Base-by-base conservation (phyloP, 2,329 filamentous ascomycete species). In the Pyrenochaeta sp. region DNA sequence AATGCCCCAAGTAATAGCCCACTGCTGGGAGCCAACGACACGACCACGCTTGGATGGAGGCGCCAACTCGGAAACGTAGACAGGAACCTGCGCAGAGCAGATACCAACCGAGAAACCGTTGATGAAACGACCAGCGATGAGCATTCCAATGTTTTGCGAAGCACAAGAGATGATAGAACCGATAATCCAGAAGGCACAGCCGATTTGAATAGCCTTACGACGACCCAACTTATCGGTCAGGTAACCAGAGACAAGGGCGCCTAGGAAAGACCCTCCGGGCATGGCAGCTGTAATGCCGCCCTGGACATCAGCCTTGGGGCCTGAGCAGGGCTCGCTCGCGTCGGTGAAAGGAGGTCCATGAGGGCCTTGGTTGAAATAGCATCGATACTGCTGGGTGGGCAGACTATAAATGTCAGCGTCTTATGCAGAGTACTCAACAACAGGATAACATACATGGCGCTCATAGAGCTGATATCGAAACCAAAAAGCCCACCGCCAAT, bases 381-480 rank as follows among this genome's bases (percentile, higher is more conserved):
- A 83, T 57, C 83, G 84, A 68, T 91, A 91, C 32, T 85, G 81
- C 43, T 83, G 71, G 0, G 84, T 88, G 20, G 83, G 84, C 24
- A 90, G 76, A 65, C 76, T 79, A 42, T 61, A 6, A 17, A 41
- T 58, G 64, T 75, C 67, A 45, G 70, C 72, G n/a, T n/a, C n/a
- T n/a, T n/a, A n/a, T n/a, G n/a, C n/a, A n/a, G n/a, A n/a, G n/a
- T n/a, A n/a, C n/a, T n/a, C n/a, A 18, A 15, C 8, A 13, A 7
- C 6, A 10, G 27, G n/a, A n/a, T 26, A 23, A 50, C 57, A 28
- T 56, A 74, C 58, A 74, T 74, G 7, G 74, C 73, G 44, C 82
- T 85, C 86, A 90, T 89, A 29, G 85, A 88, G 42, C 81, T 83
- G 60, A 91, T 89, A 72, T 91, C 88, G 65, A 91, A 91, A 58